Percentiles rank a stretch among this genome's conserved stretches.
Conservation (phyloP, 169 alveolate species). For the Plasmodium fragile region DNA sequence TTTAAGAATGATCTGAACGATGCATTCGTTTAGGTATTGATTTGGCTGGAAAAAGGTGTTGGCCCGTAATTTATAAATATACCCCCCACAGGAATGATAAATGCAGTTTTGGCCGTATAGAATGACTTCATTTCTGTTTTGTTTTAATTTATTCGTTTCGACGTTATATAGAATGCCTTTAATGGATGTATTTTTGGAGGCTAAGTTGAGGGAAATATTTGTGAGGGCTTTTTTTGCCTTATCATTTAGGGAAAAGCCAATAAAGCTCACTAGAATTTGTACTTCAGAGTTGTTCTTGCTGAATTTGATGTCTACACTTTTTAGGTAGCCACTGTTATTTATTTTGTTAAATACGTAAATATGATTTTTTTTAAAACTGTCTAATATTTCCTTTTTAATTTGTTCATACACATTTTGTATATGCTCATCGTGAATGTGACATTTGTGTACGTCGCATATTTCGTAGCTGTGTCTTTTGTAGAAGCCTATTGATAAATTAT, state of each 20-base stretch:
- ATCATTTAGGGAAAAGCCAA: constrained; percentile 32
- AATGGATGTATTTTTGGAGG: constrained; percentile 36
- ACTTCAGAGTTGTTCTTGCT: constrained; percentile 28
- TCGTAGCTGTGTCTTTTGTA: constrained; percentile 67
- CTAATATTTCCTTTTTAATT: constrained; percentile 64
- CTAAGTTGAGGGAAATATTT: constrained; percentile 35
- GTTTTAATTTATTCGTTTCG: constrained; percentile 70
- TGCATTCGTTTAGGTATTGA: constrained; percentile 55
- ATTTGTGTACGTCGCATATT: constrained; percentile 62
- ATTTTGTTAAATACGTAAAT: constrained; percentile 74
- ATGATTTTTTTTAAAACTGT: constrained; percentile 66
- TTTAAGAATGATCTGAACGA: constrained; percentile 62
- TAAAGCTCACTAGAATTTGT: constrained; percentile 60
- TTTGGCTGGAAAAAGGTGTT: constrained; percentile 76
- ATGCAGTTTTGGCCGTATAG: constrained; percentile 72
- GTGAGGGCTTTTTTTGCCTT: constrained; percentile 39
- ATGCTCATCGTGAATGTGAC: constrained; percentile 64
- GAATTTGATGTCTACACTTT: constrained; percentile 62
- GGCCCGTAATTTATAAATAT: constrained; percentile 71
- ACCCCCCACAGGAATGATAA: constrained; percentile 45
- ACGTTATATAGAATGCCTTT: constrained; percentile 68
- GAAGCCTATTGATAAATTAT: constrained; percentile 50
- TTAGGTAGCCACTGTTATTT: constrained; percentile 74
- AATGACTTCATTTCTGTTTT: constrained; percentile 46
- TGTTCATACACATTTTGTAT: constrained; percentile 62